A percentile compares a stretch with the other conserved stretches of the same genome.
phyloP scores from a whole-genome alignment of 306 rosid genomes.

The Cicer cuneatum region DNA sequence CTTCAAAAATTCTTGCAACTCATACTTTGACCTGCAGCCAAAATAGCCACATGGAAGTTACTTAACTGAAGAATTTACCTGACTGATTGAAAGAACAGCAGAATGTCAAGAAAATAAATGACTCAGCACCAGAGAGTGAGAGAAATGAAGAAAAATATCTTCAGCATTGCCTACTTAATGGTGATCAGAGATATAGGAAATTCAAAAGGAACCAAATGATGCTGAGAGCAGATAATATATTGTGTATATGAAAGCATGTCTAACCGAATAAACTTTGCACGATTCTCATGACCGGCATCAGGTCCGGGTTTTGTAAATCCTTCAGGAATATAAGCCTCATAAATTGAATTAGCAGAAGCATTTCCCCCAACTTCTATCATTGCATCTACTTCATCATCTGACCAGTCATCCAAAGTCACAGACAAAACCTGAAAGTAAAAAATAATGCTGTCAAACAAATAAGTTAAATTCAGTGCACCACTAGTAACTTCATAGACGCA shows the following conservation, averaged over 20 bases:
- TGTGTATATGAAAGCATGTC: slow-evolving; percentile 43
- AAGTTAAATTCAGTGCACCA: slow-evolving; percentile 14
- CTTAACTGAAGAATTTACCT: slow-evolving; percentile 33
- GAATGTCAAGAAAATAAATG: slow-evolving; percentile 33
- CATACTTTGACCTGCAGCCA: slow-evolving; percentile 82
- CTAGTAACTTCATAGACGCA: slow-evolving; percentile 31
- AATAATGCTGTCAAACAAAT: slow-evolving; percentile 33
- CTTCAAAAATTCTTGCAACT: slow-evolving; percentile 86
- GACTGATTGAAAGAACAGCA: slow-evolving; percentile 14
- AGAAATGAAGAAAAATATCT: slow-evolving; percentile 15
- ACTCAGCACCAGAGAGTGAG: slow-evolving; percentile 1
- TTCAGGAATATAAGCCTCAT: slow-evolving; percentile 89
- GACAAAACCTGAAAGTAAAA: slow-evolving; percentile 79
- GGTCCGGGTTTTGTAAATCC: slow-evolving; percentile 80
- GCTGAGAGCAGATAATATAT: slow-evolving; percentile 24
- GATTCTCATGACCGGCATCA: slow-evolving; percentile 76
- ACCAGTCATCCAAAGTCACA: slow-evolving; percentile 95
- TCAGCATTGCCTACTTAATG: slow-evolving; percentile 36
- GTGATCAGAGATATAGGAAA: slow-evolving; percentile 30
- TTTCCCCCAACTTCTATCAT: slow-evolving; percentile 98
- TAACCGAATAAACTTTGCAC: slow-evolving; percentile 83
- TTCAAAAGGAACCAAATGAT: slow-evolving; percentile 44
- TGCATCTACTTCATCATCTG: slow-evolving; percentile 89
- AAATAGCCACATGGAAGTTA: slow-evolving; percentile 36
- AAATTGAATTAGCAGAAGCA: slow-evolving; percentile 87